phyloP scores from a whole-genome alignment of 306 rosid genomes.

The Cicer pinnatifidum region DNA sequence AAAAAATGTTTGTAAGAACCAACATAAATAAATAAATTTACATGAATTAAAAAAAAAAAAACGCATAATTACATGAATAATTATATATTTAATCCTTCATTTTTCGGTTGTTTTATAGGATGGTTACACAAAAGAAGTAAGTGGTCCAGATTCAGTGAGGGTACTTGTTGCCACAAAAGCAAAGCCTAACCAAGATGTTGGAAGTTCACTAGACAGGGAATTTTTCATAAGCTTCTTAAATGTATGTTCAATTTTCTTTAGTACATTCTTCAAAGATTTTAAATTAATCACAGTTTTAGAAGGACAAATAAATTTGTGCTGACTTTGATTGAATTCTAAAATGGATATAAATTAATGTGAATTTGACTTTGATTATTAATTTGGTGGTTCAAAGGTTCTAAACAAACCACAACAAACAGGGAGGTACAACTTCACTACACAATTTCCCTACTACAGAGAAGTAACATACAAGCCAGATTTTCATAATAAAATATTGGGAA shows the following conservation, averaged over 20 bases:
- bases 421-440: slow-evolving; percentile 71
- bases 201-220: slow-evolving; percentile 72
- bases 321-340: slow-evolving; percentile 12
- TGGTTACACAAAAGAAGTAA: slow-evolving; percentile 73
- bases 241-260: slow-evolving; percentile 52
- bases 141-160: slow-evolving; percentile 69
- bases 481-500: slow-evolving; percentile 58
- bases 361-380: background rate
- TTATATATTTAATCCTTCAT: too few species aligned
- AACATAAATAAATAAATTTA: too few species aligned
- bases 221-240: slow-evolving; percentile 70
- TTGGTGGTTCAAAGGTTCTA: slow-evolving; percentile 47
- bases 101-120: slow-evolving; percentile 57
- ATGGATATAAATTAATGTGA: slow-evolving; percentile 26
- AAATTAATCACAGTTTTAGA: background rate
- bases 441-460: slow-evolving; percentile 76
- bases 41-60: too few species aligned
- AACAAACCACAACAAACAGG: slow-evolving; percentile 55
- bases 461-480: slow-evolving; percentile 69
- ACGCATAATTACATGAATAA: too few species aligned
- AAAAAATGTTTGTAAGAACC: too few species aligned
- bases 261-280: background rate
- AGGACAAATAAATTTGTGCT: background rate
- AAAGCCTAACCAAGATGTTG: slow-evolving; percentile 60
- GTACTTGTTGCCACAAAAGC: slow-evolving; percentile 94